Conservation (phyloP, 345 rosid species). For the Kandelia obovata region DNA sequence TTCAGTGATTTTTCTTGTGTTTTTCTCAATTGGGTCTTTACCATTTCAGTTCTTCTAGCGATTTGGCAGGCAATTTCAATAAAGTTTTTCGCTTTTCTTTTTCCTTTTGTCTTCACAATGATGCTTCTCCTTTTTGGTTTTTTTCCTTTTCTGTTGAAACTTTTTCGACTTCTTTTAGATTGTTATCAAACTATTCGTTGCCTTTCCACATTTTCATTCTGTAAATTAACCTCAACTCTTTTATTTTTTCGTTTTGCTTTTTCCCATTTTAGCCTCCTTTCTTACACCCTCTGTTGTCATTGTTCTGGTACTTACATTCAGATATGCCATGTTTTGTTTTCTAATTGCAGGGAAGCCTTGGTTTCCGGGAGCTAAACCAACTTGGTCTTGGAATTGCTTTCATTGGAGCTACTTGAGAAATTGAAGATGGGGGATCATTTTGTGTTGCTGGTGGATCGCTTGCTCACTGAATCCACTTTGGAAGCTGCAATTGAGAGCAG, state of each 20-base stretch:
- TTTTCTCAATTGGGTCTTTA: constrained; percentile 29
- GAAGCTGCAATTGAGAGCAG: constrained; percentile 81
- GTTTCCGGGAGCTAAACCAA: constrained; percentile 20
- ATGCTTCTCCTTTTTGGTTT: background rate
- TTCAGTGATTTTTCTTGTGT: constrained; percentile 9
- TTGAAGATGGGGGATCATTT: constrained; percentile 88
- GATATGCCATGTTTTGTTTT: background rate
- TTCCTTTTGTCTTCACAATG: constrained; percentile 1
- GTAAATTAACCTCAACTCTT: no score
- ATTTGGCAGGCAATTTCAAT: constrained; percentile 2
- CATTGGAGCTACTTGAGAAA: constrained; percentile 5
- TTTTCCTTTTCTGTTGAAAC: background rate
- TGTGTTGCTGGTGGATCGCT: constrained; percentile 77
- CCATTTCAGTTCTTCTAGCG: constrained; percentile 9
- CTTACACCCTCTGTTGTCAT: no score
- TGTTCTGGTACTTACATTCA: no score
- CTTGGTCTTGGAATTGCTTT: constrained; percentile 16
- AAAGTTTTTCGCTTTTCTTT: background rate
- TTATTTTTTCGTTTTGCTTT: background rate
- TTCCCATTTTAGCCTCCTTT: background rate
- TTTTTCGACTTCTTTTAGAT: background rate
- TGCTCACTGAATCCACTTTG: constrained; percentile 76
- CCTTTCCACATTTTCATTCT: background rate
- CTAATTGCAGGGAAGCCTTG: background rate
- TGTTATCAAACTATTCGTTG: background rate